Percentiles rank a stretch among this genome's conserved stretches.
Conservation (phyloP, 2,329 filamentous ascomycete genomes). For the Mariannaea elegans region DNA sequence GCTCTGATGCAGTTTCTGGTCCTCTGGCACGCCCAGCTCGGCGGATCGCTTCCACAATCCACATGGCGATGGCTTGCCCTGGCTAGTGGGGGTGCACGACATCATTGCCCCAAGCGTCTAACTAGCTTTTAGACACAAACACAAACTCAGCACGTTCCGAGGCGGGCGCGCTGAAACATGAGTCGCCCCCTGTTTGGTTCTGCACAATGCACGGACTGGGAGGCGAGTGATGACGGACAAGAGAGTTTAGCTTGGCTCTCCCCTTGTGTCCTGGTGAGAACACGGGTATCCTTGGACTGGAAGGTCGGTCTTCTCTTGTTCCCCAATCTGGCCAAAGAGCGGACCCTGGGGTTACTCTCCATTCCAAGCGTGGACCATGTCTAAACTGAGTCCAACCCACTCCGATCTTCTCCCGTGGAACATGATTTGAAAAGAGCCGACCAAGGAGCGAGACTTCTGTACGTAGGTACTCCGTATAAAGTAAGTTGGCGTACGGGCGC, state of each 20-base stretch:
- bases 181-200: conserved; percentile 40
- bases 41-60: conserved; percentile 32
- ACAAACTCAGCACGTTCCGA: conserved; percentile 30
- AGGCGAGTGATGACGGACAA: conserved; percentile 11
- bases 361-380: conserved; percentile 32
- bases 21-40: conserved; percentile 27
- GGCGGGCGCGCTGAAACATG: conserved; percentile 42
- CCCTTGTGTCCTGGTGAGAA: conserved; percentile 14
- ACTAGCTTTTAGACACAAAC: conserved; percentile 11
- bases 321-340: conserved; percentile 31
- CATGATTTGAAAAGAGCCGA: conserved; percentile 27
- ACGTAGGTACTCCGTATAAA: no score
- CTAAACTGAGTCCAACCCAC: conserved; percentile 20
- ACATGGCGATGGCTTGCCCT: conserved; percentile 28
- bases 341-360: conserved; percentile 31
- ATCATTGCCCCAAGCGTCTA: conserved; percentile 37
- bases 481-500: background rate
- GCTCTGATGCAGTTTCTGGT: conserved; percentile 19
- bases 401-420: conserved; percentile 12
- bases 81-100: conserved; percentile 28
- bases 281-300: conserved; percentile 18
- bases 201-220: conserved; percentile 26
- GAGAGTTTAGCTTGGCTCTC: conserved; percentile 10
- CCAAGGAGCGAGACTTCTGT: conserved; percentile 9
- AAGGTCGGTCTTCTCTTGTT: conserved; percentile 18